Conservation (phyloP, 805 yeast genomes). For the Pichia paraexigua region DNA sequence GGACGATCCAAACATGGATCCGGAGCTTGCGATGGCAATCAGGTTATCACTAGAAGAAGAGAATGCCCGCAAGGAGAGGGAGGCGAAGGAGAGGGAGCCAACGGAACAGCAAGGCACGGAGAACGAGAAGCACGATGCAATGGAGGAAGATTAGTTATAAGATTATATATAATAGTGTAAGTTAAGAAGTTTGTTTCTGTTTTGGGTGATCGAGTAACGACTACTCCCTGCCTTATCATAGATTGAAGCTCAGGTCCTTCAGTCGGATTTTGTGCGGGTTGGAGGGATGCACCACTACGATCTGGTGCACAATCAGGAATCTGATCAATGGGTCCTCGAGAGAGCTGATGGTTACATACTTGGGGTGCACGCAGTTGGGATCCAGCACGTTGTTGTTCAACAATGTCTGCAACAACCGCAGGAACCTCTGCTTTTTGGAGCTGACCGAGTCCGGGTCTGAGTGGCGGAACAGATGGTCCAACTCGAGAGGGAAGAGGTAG, state of each 20-base stretch:
- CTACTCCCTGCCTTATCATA: no score
- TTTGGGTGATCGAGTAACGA: no score
- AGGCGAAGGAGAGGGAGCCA: slow-evolving; percentile 28
- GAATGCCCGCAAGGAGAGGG: slow-evolving; percentile 77
- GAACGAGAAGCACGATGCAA: slow-evolving; percentile 16
- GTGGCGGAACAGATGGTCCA: slow-evolving; percentile 15
- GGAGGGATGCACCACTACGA: slow-evolving; percentile 21
- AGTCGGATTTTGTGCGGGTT: slow-evolving; percentile 23
- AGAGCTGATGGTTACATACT: slow-evolving; percentile 19
- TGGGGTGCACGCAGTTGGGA: slow-evolving; percentile 2
- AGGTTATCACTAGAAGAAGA: slow-evolving; percentile 94
- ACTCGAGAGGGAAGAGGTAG: slow-evolving; percentile 22
- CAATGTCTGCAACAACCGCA: slow-evolving; percentile 25
- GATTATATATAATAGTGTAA: no score
- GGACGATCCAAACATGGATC: slow-evolving; percentile 87
- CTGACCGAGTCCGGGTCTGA: slow-evolving; percentile 13
- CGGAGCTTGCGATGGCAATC: slow-evolving; percentile 93
- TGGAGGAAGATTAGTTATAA: no score
- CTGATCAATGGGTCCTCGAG: slow-evolving; percentile 29
- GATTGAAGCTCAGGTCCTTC: slow-evolving; percentile 15
- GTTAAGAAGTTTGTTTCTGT: no score
- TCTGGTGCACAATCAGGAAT: slow-evolving; percentile 23
- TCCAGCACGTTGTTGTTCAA: slow-evolving; percentile 20
- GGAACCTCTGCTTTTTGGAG: slow-evolving; percentile 17
- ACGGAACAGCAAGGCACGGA: slow-evolving; percentile 12